Conservation (phyloP, 495 filamentous ascomycete genomes). For the Penicillium coffeae region DNA sequence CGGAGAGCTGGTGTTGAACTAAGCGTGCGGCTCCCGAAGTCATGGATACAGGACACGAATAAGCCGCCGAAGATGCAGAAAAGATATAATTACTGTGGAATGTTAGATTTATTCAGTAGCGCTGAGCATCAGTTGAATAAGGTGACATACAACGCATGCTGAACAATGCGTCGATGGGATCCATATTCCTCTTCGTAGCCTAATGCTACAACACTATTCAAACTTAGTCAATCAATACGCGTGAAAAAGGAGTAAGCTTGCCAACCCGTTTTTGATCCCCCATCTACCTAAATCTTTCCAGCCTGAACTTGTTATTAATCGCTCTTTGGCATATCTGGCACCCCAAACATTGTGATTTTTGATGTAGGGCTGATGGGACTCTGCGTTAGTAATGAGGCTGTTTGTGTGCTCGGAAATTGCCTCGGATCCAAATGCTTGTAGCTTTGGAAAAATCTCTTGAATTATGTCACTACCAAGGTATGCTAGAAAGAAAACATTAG, state of each 20-base stretch:
- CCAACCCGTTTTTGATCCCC: constrained; percentile 30
- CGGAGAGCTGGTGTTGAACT: constrained; percentile 47
- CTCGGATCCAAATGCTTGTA: constrained; percentile 7
- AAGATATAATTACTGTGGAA: constrained; percentile 59
- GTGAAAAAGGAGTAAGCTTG: neutral
- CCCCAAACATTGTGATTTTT: constrained; percentile 33
- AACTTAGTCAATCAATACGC: no score
- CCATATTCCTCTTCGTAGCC: constrained; percentile 33
- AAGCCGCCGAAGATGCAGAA: constrained; percentile 54
- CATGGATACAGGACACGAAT: constrained; percentile 65
- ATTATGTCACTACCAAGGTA: constrained; percentile 8
- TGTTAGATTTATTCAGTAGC: no score
- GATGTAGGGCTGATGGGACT: constrained; percentile 25
- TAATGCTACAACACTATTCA: constrained; percentile 33
- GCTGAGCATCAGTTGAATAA: no score
- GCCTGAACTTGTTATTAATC: constrained; percentile 32
- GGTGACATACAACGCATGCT: constrained; percentile 33
- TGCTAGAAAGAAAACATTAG: no score
- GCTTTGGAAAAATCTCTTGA: constrained; percentile 2
- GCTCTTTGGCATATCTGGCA: constrained; percentile 24
- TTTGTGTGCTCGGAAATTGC: constrained; percentile 14
- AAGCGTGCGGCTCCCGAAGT: constrained; percentile 63
- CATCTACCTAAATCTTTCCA: constrained; percentile 33
- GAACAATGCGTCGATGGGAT: constrained; percentile 34
- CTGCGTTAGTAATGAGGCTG: constrained; percentile 18